phyloP scores from a whole-genome alignment of 2,329 filamentous ascomycete species.

The Calonectria crousiana region DNA sequence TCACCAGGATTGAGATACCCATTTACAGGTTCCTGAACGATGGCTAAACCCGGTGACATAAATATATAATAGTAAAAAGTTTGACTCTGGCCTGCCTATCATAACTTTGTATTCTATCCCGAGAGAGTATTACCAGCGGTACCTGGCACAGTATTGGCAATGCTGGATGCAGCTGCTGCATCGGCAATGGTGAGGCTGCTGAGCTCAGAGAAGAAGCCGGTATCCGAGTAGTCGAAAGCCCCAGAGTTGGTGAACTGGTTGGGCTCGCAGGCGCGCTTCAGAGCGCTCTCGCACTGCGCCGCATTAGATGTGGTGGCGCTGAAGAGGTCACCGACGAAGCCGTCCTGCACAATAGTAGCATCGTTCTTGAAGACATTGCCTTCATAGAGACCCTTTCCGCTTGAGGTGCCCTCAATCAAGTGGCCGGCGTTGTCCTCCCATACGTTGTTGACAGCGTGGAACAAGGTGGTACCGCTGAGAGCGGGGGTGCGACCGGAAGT shows the following conservation, averaged over 20 bases:
- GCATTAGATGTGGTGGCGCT: not conserved
- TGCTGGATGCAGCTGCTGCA: not conserved
- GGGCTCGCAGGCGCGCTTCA: not conserved
- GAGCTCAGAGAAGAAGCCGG: not conserved
- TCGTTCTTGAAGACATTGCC: constrained; percentile 7
- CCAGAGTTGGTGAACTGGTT: constrained; percentile 2
- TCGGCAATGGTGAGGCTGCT: not conserved
- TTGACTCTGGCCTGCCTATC: not conserved
- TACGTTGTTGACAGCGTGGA: constrained; percentile 6
- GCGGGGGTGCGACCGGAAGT: constrained; percentile 2
- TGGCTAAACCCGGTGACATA: not conserved
- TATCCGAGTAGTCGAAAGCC: not conserved
- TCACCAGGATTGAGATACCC: too few species aligned
- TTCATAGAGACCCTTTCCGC: not conserved
- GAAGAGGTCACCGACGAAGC: not conserved
- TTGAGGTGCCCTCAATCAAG: not conserved
- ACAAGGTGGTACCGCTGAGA: not conserved
- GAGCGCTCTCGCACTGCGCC: not conserved
- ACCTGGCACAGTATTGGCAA: not conserved
- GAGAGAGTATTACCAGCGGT: not conserved
- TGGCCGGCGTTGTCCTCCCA: constrained; percentile 1
- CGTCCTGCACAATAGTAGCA: not conserved
- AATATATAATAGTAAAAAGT: not conserved
- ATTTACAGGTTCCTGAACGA: not conserved
- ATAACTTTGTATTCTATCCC: not conserved